Evolutionary conservation across 257 asterid genomes (phyloP), one percentile per base, ranked within the genome.

Genomic region (Fraxinus pennsylvanica): DNA sequence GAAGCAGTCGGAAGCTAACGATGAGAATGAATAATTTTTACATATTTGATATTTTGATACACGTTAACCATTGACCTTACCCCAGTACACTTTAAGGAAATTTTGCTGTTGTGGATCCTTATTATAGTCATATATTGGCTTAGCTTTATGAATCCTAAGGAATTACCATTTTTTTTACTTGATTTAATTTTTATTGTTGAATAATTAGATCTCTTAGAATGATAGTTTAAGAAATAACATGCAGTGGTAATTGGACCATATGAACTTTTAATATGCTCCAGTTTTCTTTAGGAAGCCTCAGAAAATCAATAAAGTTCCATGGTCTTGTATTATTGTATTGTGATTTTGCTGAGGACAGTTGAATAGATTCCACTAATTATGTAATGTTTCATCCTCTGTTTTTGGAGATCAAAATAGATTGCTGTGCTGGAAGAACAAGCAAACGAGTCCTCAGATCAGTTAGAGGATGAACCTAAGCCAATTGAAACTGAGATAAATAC

Each of bases 351-450:
- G 82, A 72, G n/a, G 22, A n/a, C 9, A 54, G 22, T 17, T 29
- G 43, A 52, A 2, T 15, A 47, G 35, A 68, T 54, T 73, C 71
- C 68, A 30, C 25, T 33, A 52, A 68, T 43, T 35, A 0, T 9
- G 36, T 38, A 35, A 38, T n/a, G 43, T 80, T 75, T 57, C 22
- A 45, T 25, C 33, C 72, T 67, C 50, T 71, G 21, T 78, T 45
- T 63, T 39, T 57, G 76, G 80, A 38, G 80, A 38, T 75, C 72
- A 82, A 70, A 73, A 79, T 83, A 94, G 98, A 82, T 91, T 73
- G 82, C 88, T 41, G 85, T 92, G 82, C 85, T 94, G 32, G 98
- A 94, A 89, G 98, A 94, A 78, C 97, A 87, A 87, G 86, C 84
- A 77, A 82, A 82, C 7, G 97, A 94, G 82, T 78, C 81, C 19